Evolutionary conservation across 2,329 filamentous ascomycete genomes (phyloP), one percentile per base, ranked within the genome.

Genomic region (Sclerotinia trifoliorum): DNA sequence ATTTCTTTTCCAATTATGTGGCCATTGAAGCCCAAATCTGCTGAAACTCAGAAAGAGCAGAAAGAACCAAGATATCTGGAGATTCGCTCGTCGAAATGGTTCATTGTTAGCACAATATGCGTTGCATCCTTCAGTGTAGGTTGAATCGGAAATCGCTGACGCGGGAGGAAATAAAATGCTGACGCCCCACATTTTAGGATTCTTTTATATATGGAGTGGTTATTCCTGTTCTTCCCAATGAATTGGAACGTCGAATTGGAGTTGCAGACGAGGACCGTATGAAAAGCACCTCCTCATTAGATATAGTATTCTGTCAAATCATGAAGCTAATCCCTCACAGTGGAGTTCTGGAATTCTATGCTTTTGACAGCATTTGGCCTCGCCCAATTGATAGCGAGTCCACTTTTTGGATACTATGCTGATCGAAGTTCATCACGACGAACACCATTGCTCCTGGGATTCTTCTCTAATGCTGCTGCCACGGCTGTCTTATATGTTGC

Each of bases 321-420:
- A 13, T 2, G n/a, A 46, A 65, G 21, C 62, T 49, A 44, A 52
- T 77, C 80, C 17, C 13, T 65, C n/a, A 70, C 74, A 77, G 85
- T 89, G 1, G 90, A 92, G 78, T 82, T 81, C 73, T 92, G 90
- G 90, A 86, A 87, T 3, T 89, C 89, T 0, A 84, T 92, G 26
- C 81, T 93, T 2, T 80, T 93, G 3, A 88, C 89, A 21, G 83
- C 89, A 32, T 93, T 92, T 75, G 89, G 88, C 49, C 87, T 84
- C 2, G 84, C 88, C 1, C 79, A 92, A 10, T 82, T 92, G n/a
- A 79, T 85, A 3, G 83, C 83, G 35, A 81, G 80, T 65, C 81
- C 68, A 44, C 15, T 70, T 17, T 68, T 66, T 29, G 68, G 68
- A 3, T 65, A 68, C 29, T 58, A 69, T 66, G 85, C 87, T 8